Base-by-base conservation (phyloP, 208 protist genomes). In the Trypanosoma lewisi region DNA sequence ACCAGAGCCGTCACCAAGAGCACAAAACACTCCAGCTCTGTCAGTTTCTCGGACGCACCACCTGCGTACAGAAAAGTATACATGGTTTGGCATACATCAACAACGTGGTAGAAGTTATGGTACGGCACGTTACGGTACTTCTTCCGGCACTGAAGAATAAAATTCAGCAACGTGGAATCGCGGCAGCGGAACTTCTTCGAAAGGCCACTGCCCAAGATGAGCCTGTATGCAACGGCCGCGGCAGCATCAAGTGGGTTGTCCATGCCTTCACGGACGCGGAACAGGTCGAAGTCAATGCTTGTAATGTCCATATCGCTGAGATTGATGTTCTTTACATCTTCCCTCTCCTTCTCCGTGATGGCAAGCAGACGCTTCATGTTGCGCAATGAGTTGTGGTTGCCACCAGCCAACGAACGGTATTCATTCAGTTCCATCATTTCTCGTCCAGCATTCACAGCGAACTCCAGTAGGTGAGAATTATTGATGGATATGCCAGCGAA, bases 81-180 rank as follows among this genome's bases (percentile, higher is more conserved):
- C 37, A 93, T 56, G 17, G 86, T 93, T 62, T 93, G 86, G 42
- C 80, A 88, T 31, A 88, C 83, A 70, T 93, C 86, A 59, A 93
- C 82, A 36, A 88, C 86, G 60, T 93, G 86, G 73, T 77, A 89
- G 60, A 93, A 94, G 78, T 94, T 94, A 67, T 94, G 87, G 69
- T 94, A 94, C 50, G 87, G 87, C 56, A 94, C 87, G 37, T 64
- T 74, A 33, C 87, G 83, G 61, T 94, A 94, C 76, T 81, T 89
- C 52, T 76, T 81, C 48, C 83, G 87, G 66, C 80, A 87, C 70
- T 86, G 83, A 27, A 89, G 56, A 45, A 94, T 82, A 64, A 94
- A 94, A 69, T 79, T 87, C 51, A 89, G 75, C 57, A 94, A 78
- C 49, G 79, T 87, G 59, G 68, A 48, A 25, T 91, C 78, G 39